Base-by-base conservation (phyloP, 139 green algal species). In the Astrephomene gubernaculifera region DNA sequence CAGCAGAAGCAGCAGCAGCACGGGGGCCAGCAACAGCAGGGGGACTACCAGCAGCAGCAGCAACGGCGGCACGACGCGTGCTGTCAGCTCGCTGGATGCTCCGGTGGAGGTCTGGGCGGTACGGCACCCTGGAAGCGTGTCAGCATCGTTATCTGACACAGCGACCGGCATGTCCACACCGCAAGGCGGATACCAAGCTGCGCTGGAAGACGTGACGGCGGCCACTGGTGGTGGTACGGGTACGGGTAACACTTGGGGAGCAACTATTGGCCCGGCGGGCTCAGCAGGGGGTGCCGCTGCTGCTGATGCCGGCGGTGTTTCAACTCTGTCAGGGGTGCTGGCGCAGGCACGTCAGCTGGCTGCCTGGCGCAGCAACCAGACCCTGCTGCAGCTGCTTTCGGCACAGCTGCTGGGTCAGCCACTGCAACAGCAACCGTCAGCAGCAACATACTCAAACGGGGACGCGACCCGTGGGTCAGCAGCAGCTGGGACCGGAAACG, bases 51-150 rank as follows among this genome's bases (percentile, higher is more conserved):
- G 12, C 49, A 25, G 49, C 49, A 17, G 49, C 49, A 17, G 49
- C 49, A 17, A 17, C n/a, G n/a, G n/a, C n/a, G n/a, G n/a, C n/a
- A n/a, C n/a, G n/a, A n/a, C n/a, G n/a, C n/a, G n/a, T n/a, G n/a
- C n/a, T n/a, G n/a, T n/a, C 65, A 45, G 9, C 38, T 14, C 68
- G 14, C 1, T 49, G 21, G 41, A 36, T 54, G 68, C 68, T 14
- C 68, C 68, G 68, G 68, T 39, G 68, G 68, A 75, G 68, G 14
- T 75, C 68, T 75, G 68, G 68, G 9, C 68, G 8, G 43, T 19
- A n/a, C n/a, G n/a, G n/a, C n/a, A n/a, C n/a, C n/a, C n/a, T n/a
- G n/a, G n/a, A n/a, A n/a, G n/a, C n/a, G n/a, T n/a, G n/a, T n/a
- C n/a, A n/a, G n/a, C n/a, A n/a, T n/a, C n/a, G n/a, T n/a, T n/a